Evolutionary conservation across 805 yeast species (phyloP), one percentile per base, ranked within the genome.

Genomic region (Barnettozyma populi): DNA sequence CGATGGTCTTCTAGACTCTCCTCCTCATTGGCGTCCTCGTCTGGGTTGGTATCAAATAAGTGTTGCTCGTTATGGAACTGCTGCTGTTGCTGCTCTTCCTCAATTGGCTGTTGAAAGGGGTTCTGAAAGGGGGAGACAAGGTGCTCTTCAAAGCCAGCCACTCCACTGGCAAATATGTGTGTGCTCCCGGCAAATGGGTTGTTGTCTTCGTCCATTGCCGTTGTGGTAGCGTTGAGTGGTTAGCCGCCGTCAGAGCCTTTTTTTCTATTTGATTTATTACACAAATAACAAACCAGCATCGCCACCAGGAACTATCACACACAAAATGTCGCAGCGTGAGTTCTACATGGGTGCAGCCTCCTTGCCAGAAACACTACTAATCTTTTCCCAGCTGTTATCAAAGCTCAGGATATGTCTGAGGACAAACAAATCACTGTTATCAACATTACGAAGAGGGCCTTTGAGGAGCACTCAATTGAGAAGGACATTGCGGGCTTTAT

Each of bases 401-500:
- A 60, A 48, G 63, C 64, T 2, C 57, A 55, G 44, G 62, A 60
- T 47, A 59, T 60, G 57, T 29, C 57, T 6, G 77, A 76, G 24
- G 84, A 80, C 39, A 66, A 78, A 53, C 82, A 80, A 55, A 61
- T 71, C 16, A 61, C 67, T 37, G 73, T 80, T 13, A 69, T 78
- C 43, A 76, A 73, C 48, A 57, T 78, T 48, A 68, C 83, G 1
- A 57, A 60, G 24, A 69, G 69, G 32, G 78, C 83, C 1, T 55
- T 73, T n/a, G 64, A 68, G 24, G 57, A 68, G 18, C 70, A 71
- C 56, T 64, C 64, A 35, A 65, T 74, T 14, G 80, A 78, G 48
- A 78, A 78, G 54, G 92, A 85, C 46, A 69, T 84, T 34, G 90
- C 94, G 14, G 74, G 81, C 0, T 70, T 66, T 46, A 65, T 85